Percentiles rank a stretch among this genome's conserved stretches.
Conservation (phyloP, 208 protist species). For the Crithidia mellificae region DNA sequence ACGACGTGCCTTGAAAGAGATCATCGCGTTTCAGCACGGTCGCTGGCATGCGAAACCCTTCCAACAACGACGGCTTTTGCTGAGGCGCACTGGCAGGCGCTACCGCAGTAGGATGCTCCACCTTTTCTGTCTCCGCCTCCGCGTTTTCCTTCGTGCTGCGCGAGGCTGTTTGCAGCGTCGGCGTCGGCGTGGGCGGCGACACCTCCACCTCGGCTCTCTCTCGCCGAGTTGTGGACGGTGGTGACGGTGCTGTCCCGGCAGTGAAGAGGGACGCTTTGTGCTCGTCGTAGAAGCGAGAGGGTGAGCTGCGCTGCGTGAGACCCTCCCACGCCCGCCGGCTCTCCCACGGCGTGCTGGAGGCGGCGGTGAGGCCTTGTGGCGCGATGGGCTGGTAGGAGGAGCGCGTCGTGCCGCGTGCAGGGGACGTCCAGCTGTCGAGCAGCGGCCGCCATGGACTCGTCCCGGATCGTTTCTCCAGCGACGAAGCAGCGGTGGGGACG, state of each 20-base stretch:
- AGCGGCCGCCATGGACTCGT: conserved; percentile 4
- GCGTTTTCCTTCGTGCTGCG: neutral
- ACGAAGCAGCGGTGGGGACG: neutral
- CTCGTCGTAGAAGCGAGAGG: neutral
- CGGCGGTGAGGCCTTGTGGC: neutral
- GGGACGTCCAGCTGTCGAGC: conserved; percentile 1
- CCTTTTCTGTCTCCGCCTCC: neutral
- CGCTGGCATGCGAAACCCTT: conserved; percentile 29
- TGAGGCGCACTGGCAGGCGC: neutral
- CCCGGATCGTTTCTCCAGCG: neutral
- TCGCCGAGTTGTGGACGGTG: neutral
- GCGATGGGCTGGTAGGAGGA: conserved; percentile 13
- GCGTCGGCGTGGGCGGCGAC: conserved; percentile 25
- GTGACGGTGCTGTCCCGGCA: neutral
- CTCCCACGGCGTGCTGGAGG: conserved; percentile 20
- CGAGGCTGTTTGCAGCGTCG: neutral
- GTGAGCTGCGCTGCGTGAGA: neutral
- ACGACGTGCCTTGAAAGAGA: conserved; percentile 25
- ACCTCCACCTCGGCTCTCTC: conserved; percentile 23
- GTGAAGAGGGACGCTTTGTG: neutral
- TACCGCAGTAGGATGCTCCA: too few relatives aligned
- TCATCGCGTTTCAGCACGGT: conserved; percentile 33
- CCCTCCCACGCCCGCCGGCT: conserved; percentile 13
- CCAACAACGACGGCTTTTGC: conserved; percentile 3
- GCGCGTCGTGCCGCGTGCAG: neutral